Evolutionary conservation across 257 asterid genomes (phyloP).

Genomic region (Penstemon newberryi): DNA sequence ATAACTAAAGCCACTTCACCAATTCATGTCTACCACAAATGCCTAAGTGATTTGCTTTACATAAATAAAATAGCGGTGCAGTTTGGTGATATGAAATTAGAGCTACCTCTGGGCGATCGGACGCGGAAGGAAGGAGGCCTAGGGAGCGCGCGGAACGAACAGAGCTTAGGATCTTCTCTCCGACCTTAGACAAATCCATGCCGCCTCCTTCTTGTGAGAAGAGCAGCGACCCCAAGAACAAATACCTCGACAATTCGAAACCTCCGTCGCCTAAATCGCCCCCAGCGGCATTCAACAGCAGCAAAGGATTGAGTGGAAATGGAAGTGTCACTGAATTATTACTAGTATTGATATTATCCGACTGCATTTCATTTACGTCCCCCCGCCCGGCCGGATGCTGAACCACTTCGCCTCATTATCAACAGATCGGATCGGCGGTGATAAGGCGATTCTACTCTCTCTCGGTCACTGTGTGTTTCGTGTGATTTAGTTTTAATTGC

Average conservation of each 20-base stretch:
- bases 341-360: conserved; percentile 26
- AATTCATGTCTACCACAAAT: conserved; percentile 13
- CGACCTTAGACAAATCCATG: conserved; percentile 98
- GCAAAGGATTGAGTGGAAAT: conserved; percentile 74
- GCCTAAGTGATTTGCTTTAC: conserved; percentile 4
- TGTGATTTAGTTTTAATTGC: conserved; percentile 34
- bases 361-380: conserved; percentile 83
- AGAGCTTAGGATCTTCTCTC: conserved; percentile 95
- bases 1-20: not conserved
- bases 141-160: conserved; percentile 98
- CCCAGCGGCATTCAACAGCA: conserved; percentile 68
- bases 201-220: conserved; percentile 76
- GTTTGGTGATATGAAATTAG: not conserved
- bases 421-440: conserved; percentile 51
- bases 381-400: conserved; percentile 35
- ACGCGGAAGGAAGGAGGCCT: conserved; percentile 71
- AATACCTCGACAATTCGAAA: conserved; percentile 79
- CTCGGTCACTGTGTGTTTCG: conserved; percentile 23
- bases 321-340: conserved; percentile 59
- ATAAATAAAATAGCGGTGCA: conserved; percentile 4
- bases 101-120: conserved; percentile 87
- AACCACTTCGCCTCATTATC: conserved; percentile 42
- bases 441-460: conserved; percentile 20
- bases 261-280: conserved; percentile 74
- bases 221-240: conserved; percentile 92